Conservation (phyloP, 1,284 basidiomycete genomes). For the Cutaneotrichosporon sp. region DNA sequence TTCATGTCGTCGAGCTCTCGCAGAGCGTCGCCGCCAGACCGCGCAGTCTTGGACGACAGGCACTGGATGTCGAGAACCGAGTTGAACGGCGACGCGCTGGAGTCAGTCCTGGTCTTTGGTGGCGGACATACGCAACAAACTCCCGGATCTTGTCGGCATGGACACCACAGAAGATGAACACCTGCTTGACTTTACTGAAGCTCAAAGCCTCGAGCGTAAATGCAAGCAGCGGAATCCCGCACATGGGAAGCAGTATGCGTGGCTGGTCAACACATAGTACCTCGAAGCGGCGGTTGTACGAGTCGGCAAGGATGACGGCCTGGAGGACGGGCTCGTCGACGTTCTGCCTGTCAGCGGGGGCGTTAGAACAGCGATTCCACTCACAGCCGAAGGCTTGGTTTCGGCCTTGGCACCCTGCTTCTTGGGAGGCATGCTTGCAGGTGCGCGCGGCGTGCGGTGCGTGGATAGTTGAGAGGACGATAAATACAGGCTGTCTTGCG, state of each 20-base stretch:
- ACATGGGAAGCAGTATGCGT: constrained; percentile 83
- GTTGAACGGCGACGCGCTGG: constrained; percentile 18
- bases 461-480: not conserved
- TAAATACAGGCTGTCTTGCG: not conserved
- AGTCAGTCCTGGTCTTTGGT: not conserved
- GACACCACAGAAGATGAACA: constrained; percentile 86
- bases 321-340: constrained; percentile 74
- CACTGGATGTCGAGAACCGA: constrained; percentile 74
- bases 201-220: constrained; percentile 95
- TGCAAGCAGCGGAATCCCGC: constrained; percentile 84
- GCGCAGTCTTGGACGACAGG: constrained; percentile 79
- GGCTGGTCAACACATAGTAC: constrained; percentile 79
- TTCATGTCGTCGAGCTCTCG: constrained; percentile 87
- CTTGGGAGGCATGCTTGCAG: constrained; percentile 45
- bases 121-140: constrained; percentile 50
- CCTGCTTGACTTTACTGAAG: constrained; percentile 86
- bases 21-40: constrained; percentile 90
- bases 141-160: constrained; percentile 76
- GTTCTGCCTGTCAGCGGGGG: constrained; percentile 16
- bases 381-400: constrained; percentile 17
- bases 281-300: constrained; percentile 86
- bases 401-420: constrained; percentile 32
- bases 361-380: not conserved
- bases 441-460: too few species aligned
- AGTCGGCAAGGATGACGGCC: constrained; percentile 89